Evolutionary conservation across 2,329 filamentous ascomycete species (phyloP).

Genomic region (Pestalotiopsis fici): DNA sequence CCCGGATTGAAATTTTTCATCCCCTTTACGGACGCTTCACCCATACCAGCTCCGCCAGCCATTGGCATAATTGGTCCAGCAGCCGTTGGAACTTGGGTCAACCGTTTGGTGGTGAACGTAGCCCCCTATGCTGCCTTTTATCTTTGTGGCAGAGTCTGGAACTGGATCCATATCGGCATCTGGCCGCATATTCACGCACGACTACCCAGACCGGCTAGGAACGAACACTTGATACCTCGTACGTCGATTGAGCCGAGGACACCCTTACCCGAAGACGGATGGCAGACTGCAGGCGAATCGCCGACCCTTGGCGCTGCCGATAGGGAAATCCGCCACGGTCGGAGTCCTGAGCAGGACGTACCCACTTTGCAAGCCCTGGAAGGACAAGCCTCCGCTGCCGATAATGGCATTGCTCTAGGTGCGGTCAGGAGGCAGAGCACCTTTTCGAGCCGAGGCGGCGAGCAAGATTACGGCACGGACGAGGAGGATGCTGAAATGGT

Average conservation of each 20-base stretch:
- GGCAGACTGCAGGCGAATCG: slow-evolving; percentile 27
- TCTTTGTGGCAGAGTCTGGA: slow-evolving; percentile 39
- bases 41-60: slow-evolving; percentile 47
- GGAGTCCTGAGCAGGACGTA: slow-evolving; percentile 19
- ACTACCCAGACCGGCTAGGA: slow-evolving; percentile 34
- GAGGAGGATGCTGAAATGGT: slow-evolving; percentile 58
- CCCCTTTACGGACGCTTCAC: slow-evolving; percentile 54
- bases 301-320: slow-evolving; percentile 31
- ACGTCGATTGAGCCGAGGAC: neutral
- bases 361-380: slow-evolving; percentile 29
- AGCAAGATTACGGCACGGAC: slow-evolving; percentile 55
- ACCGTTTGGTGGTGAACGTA: slow-evolving; percentile 40
- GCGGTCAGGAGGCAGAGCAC: slow-evolving; percentile 44
- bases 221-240: slow-evolving; percentile 10
- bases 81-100: slow-evolving; percentile 45
- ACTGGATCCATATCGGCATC: slow-evolving; percentile 35
- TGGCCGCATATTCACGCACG: slow-evolving; percentile 37
- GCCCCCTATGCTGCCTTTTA: slow-evolving; percentile 50
- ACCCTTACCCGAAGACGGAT: slow-evolving; percentile 12
- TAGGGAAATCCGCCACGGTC: slow-evolving; percentile 27
- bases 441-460: slow-evolving; percentile 43
- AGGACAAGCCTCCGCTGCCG: slow-evolving; percentile 25
- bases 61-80: slow-evolving; percentile 36
- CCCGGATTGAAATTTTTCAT: slow-evolving; percentile 53
- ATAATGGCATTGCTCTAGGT: slow-evolving; percentile 26